Base-by-base conservation (phyloP, 2,329 filamentous ascomycete genomes). In the Trichoderma oligosporum region DNA sequence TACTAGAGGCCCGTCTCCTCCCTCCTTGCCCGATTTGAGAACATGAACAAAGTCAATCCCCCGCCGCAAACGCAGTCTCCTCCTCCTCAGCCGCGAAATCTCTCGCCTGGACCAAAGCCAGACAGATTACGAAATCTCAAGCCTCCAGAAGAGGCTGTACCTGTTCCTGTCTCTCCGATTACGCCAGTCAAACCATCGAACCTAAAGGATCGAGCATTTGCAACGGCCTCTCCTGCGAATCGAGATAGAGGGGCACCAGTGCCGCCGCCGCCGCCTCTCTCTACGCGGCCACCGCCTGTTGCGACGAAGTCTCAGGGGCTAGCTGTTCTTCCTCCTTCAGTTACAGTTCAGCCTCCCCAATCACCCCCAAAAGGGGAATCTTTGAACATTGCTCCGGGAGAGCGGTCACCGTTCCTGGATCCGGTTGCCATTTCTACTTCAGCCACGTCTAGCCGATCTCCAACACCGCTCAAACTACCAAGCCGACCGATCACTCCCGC, bases 11-110 rank as follows among this genome's bases (percentile, higher is more conserved):
- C 90, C 24, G 89, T 94, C 49, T 94, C 89, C 51, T 92, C 89
- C 51, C 78, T 94, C 60, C 82, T 86, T 61, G 89, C 88, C 61
- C 86, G 88, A 65, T 94, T 93, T 70, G 89, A 94, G 76, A 90
- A 87, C 68, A 84, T 93, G 64, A 68, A 66, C 60, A 66, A 63
- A 54, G 59, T 61, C 52, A 29, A 18, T 20, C 55, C 61, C 4
- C 41, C 61, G 60, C 60, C 49, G 56, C 48, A 61, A 55, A 59
- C 60, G 51, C 62, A 64, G 56, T 47, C 66, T 63, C 58, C 16
- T 27, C 47, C 65, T 47, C 62, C 66, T 46, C 62, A 67, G 16
- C 65, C 68, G 47, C 68, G 68, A 61, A 63, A 71, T n/a, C 70
- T 73, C 47, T 74, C 72, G 51, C 68, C 75, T 56, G 68, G 68